Evolutionary conservation across 768 basidiomycete species (phyloP), one percentile per base, ranked within the genome.

Genomic region (Lactifluus volemus): DNA sequence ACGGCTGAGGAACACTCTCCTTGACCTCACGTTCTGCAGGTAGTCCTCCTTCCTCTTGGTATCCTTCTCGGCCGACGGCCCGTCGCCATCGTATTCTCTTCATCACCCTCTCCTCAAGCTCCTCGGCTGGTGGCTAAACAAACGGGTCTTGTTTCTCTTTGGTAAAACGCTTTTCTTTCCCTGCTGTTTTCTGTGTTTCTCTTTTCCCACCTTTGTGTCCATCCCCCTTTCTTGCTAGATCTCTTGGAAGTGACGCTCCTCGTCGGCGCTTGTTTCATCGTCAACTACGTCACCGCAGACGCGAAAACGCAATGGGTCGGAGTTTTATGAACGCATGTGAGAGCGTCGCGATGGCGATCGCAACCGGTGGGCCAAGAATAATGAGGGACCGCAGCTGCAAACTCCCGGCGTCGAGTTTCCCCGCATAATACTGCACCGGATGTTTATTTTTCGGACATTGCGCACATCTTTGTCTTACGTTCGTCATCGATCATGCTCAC

Each of bases 251-350:
- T 89, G 3, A 81, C 83, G 0, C 64, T 84, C 21, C 72, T 89
- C 38, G 69, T 90, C 4, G 85, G 82, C 1, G 77, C 86, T 2
- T 85, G 83, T 67, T 88, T 89, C 74, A 73, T 89, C 51, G 88
- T 89, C 55, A 90, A 90, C 71, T 88, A 86, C 68, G 84, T 89
- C 54, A 88, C 87, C 12, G 84, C 85, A 0, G 88, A 89, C 68
- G 75, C 82, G 14, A 88, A 89, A 71, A 89, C 88, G 4, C 89
- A 89, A 67, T 89, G 87, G 86, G 82, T 79, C 1, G 87, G 73
- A 86, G 88, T 15, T 75, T 78, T 48, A 72, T 83, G 73, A 73
- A 76, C 36, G 65, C 69, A n/a, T 82, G 79, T 63, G 69, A 61
- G 11, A 74, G 68, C 64, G 72, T 84, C 14, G 70, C 65, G 4